Percentiles rank a stretch among this genome's conserved stretches.
These are phyloP conservation scores for Phytophthora capsici DNA, from an alignment of 352 stramenopile genomes.

Conservation along the genomic window DNA sequence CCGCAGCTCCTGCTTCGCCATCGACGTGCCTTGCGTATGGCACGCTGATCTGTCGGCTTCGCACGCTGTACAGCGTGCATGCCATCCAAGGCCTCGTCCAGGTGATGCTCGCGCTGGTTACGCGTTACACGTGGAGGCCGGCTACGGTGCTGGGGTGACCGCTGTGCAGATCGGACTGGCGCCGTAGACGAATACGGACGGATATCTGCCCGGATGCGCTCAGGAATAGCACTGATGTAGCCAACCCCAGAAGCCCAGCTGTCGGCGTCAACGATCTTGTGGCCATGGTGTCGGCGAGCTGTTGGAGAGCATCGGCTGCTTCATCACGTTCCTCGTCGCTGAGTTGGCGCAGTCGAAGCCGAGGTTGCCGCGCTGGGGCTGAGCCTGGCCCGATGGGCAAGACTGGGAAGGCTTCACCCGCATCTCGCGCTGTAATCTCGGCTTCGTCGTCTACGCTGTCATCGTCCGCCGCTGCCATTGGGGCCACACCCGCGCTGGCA, in stretches of 20 bases:
- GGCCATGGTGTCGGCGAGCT: no score
- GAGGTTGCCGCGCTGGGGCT: not conserved
- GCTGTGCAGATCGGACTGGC: not conserved
- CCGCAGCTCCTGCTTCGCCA: not conserved
- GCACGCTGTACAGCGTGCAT: not conserved
- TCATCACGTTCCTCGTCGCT: not conserved
- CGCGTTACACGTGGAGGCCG: constrained; percentile 14
- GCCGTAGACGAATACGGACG: not conserved
- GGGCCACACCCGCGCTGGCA: no score
- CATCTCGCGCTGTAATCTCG: not conserved
- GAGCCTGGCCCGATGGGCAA: not conserved
- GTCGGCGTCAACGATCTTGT: constrained; percentile 15
- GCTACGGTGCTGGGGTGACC: not conserved
- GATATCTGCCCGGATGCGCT: constrained; percentile 5
- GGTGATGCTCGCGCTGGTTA: not conserved
- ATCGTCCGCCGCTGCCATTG: no score
- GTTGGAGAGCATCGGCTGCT: not conserved
- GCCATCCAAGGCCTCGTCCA: constrained; percentile 17
- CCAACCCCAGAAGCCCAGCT: constrained; percentile 17
- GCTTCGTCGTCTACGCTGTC: not conserved
- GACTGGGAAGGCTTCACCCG: constrained; percentile 2
- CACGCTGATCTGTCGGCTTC: not conserved
- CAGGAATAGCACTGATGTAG: constrained; percentile 16
- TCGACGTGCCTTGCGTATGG: constrained; percentile 5
- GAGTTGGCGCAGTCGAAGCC: not conserved